Evolutionary conservation across 768 basidiomycete genomes (phyloP).

Genomic region (Termitomyces sp.): DNA sequence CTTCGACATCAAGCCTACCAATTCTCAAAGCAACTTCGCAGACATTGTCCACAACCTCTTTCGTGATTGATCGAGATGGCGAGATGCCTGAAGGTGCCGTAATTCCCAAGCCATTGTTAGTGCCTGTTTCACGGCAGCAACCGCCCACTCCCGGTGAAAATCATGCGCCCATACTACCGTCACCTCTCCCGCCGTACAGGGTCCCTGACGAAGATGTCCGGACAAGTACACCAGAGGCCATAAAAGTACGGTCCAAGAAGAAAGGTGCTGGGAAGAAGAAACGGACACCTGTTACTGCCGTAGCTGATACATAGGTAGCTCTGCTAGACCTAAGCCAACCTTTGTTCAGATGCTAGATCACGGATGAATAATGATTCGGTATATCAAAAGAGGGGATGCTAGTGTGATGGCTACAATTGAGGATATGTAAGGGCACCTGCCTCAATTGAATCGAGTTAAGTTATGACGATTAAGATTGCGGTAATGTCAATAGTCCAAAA

Average conservation of each 20-base stretch:
- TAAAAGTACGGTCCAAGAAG: slow-evolving; percentile 77
- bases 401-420: slow-evolving; percentile 2
- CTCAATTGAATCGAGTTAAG: not conserved
- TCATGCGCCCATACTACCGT: slow-evolving; percentile 31
- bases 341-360: slow-evolving; percentile 4
- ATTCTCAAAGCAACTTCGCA: slow-evolving; percentile 39
- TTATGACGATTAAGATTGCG: not conserved
- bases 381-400: slow-evolving; percentile 18
- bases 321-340: not conserved
- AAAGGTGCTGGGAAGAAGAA: slow-evolving; percentile 64
- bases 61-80: slow-evolving; percentile 71
- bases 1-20: slow-evolving; percentile 34
- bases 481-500: not conserved
- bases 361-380: slow-evolving; percentile 16
- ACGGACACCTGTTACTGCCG: slow-evolving; percentile 36
- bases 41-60: slow-evolving; percentile 41
- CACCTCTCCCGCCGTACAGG: slow-evolving; percentile 53
- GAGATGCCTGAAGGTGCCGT: slow-evolving; percentile 77
- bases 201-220: slow-evolving; percentile 40
- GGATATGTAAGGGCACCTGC: slow-evolving; percentile 11
- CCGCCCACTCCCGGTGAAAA: slow-evolving; percentile 13
- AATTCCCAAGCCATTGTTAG: slow-evolving; percentile 20
- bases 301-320: slow-evolving; percentile 7
- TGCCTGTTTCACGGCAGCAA: slow-evolving; percentile 21
- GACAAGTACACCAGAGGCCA: slow-evolving; percentile 60